These are phyloP conservation scores for Scedosporium aurantiacum DNA, from an alignment of 2,329 filamentous ascomycete species.

Conservation along the genomic window DNA sequence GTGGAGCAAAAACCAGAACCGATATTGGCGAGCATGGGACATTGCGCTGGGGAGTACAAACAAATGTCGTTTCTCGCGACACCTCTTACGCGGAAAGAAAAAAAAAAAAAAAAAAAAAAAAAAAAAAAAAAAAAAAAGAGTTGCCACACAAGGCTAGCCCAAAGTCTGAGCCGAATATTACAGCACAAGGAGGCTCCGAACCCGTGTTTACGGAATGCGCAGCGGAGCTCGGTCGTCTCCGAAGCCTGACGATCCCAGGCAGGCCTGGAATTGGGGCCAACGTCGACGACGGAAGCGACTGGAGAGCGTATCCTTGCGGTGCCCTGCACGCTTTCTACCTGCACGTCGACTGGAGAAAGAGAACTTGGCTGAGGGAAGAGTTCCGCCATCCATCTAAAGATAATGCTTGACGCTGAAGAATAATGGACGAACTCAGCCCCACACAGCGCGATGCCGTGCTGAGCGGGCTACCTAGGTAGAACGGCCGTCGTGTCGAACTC, in stretches of 20 bases:
- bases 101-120: too few relatives aligned
- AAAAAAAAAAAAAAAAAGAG: not conserved
- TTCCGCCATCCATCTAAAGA: not conserved
- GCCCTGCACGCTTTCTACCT: slow-evolving; percentile 5
- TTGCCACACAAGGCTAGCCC: not conserved
- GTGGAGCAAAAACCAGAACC: not conserved
- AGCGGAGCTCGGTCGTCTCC: not conserved
- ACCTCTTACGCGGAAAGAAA: too few relatives aligned
- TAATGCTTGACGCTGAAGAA: not conserved
- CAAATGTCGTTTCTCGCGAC: not conserved
- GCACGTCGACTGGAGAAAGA: slow-evolving; percentile 8
- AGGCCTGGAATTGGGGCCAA: not conserved
- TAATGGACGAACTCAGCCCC: not conserved
- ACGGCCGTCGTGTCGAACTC: not conserved
- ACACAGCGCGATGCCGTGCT: not conserved
- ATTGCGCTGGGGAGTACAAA: slow-evolving; percentile 11
- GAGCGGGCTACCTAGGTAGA: not conserved
- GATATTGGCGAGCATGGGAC: slow-evolving; percentile 8
- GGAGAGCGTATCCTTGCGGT: not conserved
- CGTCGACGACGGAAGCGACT: not conserved
- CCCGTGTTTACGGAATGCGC: not conserved
- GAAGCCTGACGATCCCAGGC: not conserved
- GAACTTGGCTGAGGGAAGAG: slow-evolving; percentile 10
- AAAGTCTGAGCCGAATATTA: not conserved
- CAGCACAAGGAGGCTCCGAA: not conserved